A percentile compares a stretch with the other conserved stretches of the same genome.
phyloP scores from a whole-genome alignment of 139 green algal genomes.

The Pleodorina starrii region DNA sequence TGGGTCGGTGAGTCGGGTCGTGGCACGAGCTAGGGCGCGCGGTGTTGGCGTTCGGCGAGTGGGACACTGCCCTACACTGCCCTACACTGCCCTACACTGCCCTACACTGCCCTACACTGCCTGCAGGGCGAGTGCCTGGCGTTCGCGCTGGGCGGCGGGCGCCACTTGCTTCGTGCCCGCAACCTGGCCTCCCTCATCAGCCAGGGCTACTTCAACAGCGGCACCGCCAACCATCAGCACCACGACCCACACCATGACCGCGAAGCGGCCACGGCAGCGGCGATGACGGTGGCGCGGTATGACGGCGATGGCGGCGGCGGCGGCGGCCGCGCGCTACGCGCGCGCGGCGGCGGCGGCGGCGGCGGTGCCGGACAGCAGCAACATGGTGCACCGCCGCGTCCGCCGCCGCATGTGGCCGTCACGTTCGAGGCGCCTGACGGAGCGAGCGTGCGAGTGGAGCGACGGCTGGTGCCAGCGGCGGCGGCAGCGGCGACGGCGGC shows the following conservation, averaged over 20 bases:
- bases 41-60: too few species aligned
- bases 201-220: slow-evolving; percentile 41
- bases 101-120: too few species aligned
- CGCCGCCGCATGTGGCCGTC: slow-evolving; percentile 15
- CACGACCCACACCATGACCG: too few species aligned
- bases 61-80: too few species aligned
- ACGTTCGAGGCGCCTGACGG: neutral
- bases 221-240: too few species aligned
- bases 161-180: slow-evolving; percentile 68
- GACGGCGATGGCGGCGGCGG: neutral
- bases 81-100: too few species aligned
- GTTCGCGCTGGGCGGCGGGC: slow-evolving; percentile 79
- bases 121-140: slow-evolving; percentile 77
- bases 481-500: neutral
- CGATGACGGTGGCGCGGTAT: neutral
- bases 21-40: too few species aligned
- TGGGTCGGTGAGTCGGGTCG: too few species aligned
- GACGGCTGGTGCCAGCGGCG: neutral
- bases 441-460: slow-evolving; percentile 15
- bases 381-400: neutral
- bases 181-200: slow-evolving; percentile 68
- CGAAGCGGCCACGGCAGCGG: neutral
- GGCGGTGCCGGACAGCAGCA: too few species aligned
- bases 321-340: neutral
- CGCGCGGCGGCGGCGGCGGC: neutral